Conservation (phyloP, 2,329 filamentous ascomycete species). For the Trichoderma semiorbis region DNA sequence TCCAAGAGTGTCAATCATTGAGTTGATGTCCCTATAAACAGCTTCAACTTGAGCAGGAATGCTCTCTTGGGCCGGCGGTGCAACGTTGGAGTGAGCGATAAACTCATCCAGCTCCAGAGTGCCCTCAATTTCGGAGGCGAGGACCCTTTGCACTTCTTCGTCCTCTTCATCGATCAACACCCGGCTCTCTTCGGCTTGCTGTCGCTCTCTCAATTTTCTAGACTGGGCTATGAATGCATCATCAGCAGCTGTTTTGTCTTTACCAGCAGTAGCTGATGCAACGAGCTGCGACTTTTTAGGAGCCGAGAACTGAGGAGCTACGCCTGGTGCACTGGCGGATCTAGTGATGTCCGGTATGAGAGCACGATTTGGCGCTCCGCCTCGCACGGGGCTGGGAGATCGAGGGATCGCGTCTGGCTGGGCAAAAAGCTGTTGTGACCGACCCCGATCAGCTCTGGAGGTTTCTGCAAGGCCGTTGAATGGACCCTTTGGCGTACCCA, state of each 20-base stretch:
- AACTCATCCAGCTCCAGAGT: constrained; percentile 64
- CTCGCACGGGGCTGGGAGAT: constrained; percentile 68
- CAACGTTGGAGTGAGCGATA: constrained; percentile 57
- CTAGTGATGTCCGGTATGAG: constrained; percentile 49
- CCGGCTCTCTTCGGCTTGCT: constrained; percentile 55
- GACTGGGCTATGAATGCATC: constrained; percentile 50
- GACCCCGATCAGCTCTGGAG: constrained; percentile 41
- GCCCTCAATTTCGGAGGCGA: constrained; percentile 59
- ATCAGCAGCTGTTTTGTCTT: constrained; percentile 36
- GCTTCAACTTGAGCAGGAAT: constrained; percentile 62
- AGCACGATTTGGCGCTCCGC: constrained; percentile 50
- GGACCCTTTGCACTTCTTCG: constrained; percentile 60
- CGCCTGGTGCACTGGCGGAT: constrained; percentile 59
- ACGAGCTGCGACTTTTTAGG: constrained; percentile 37
- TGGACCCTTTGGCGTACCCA: constrained; percentile 52
- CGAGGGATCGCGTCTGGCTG: constrained; percentile 59
- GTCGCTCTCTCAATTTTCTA: constrained; percentile 50
- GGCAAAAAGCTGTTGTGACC: constrained; percentile 48
- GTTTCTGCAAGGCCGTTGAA: constrained; percentile 46
- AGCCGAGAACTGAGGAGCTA: constrained; percentile 53
- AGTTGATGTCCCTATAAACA: constrained; percentile 77
- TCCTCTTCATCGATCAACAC: constrained; percentile 66
- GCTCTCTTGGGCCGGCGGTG: constrained; percentile 51
- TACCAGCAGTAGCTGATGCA: constrained; percentile 37
- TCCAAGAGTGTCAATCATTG: constrained; percentile 91